These are phyloP conservation scores for Boletus fagicola DNA, from an alignment of 768 basidiomycete species.

Conservation along the genomic window DNA sequence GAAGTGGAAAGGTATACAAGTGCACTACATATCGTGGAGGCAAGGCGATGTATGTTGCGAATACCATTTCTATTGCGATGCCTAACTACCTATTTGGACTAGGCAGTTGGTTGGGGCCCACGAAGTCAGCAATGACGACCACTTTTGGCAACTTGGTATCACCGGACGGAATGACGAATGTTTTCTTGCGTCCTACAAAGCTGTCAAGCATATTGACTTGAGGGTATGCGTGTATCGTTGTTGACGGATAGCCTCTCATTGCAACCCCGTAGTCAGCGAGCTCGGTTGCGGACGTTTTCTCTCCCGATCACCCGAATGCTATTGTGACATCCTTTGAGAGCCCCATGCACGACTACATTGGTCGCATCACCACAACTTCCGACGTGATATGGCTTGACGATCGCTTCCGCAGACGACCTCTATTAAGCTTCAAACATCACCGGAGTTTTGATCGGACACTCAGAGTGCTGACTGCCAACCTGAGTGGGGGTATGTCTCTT, in stretches of 20 bases:
- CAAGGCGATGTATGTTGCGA: slow-evolving; percentile 41
- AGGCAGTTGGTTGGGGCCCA: slow-evolving; percentile 23
- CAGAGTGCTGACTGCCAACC: slow-evolving; percentile 37
- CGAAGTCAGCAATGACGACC: slow-evolving; percentile 21
- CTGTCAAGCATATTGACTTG: slow-evolving; percentile 49
- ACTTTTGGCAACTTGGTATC: slow-evolving; percentile 54
- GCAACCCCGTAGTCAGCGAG: slow-evolving; percentile 30
- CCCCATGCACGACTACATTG: slow-evolving; percentile 39
- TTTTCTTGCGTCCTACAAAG: slow-evolving; percentile 47
- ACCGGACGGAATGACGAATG: slow-evolving; percentile 37
- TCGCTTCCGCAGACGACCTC: slow-evolving; percentile 53
- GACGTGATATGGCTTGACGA: slow-evolving; percentile 71
- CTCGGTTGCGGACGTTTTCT: slow-evolving; percentile 34
- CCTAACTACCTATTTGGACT: neutral
- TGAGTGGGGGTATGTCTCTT: slow-evolving; percentile 32
- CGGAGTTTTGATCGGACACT: slow-evolving; percentile 62
- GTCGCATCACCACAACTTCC: slow-evolving; percentile 58
- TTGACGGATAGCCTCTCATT: slow-evolving; percentile 6
- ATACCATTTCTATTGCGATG: neutral
- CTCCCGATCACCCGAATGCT: slow-evolving; percentile 33
- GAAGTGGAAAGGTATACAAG: slow-evolving; percentile 50
- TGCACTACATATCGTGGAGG: slow-evolving; percentile 39
- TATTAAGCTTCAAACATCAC: slow-evolving; percentile 61
- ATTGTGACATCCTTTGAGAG: slow-evolving; percentile 56
- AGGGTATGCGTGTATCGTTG: slow-evolving; percentile 42